Base-by-base conservation (phyloP, 1,284 basidiomycete genomes). In the Ganoderma lingzhi region DNA sequence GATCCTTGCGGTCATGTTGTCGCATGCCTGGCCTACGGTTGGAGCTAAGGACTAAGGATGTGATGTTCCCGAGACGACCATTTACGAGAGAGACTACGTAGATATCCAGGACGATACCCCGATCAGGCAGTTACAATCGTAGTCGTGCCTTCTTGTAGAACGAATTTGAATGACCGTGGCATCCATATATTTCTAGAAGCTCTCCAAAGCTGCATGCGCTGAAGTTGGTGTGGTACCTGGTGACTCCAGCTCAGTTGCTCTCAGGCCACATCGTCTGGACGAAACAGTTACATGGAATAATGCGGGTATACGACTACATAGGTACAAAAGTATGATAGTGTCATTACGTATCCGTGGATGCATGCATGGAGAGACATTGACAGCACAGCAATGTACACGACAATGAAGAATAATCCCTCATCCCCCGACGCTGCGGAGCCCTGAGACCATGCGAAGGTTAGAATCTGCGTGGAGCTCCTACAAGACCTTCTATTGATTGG, bases 401-500 rank as follows among this genome's bases (percentile, higher is more conserved):
- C 32, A 45, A 51, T 37, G 42, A 39, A 56, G 23, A 42, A 37
- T 48, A 44, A 56, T 32, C 37, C n/a, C 30, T 41, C 41, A 48
- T 32, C 42, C 51, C 53, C 53, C 8, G 15, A 42, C 32, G 28
- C 37, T 14, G 23, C 9, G 32, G 35, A 6, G 44, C 64, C 28
- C 10, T 23, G 9, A 37, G 28, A 59, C 64, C 62, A 10, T 10
- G 9, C 12, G 14, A 42, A 12, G 39, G 39, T 61, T 62, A 76
- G 70, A 76, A 76, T 64, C 74, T 79, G 63, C 86, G 80, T 61
- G 82, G 70, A 12, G 78, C 80, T 53, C 87, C 85, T 4, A 88
- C 83, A 53, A 88, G 76, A 14, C 87, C 88, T 72, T 88, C 89
- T 80, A 96, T 95, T 60, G 93, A 93, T 76, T 95, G 90, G 70